Evolutionary conservation across 163 green algal genomes (phyloP), one percentile per base, ranked within the genome.

Genomic region (Smithsoniella earleae): DNA sequence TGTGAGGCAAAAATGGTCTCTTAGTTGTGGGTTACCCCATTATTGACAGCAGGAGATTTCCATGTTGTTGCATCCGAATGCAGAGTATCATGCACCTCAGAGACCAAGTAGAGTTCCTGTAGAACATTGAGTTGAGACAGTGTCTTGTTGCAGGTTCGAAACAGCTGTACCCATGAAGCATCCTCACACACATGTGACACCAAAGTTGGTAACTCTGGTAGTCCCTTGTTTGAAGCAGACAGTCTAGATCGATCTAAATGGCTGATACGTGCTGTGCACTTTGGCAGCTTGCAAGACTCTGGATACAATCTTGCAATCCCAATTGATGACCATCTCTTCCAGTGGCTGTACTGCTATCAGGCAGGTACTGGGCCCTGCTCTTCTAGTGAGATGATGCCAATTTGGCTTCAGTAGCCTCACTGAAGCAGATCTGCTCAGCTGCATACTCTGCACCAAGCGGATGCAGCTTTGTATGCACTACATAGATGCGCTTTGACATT

Each of bases 311-410:
- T 69, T 4, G 58, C 58, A 30, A 69, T 69, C 34, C 58, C 58
- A 33, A 69, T 69, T n/a, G 58, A 69, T 69, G 58, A 69, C 25
- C 16, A 22, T 20, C n/a, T 69, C 34, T 69, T 69, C 58, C 31
- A 40, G 25, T 69, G 58, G 58, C 22, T 69, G 20, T 30, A 69
- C 31, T 69, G 58, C 58, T 69, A 69, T 33, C 40, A 13, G 10
- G 40, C 40, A 22, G 40, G 40, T 13, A 49, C 10, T 13, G 13
- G 10, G 10, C 10, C 40, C 10, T 49, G 40, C 40, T 13, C 13
- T 49, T 10, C 40, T 13, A 49, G 13, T 13, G 40, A 49, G 10
- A 10, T 49, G 28, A 73, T 36, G 62, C 40, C 40, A 49, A n/a
- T n/a, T n/a, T n/a, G n/a, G n/a, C n/a, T n/a, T n/a, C n/a, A n/a